Percentiles rank a stretch among this genome's conserved stretches.
phyloP scores from a whole-genome alignment of 1,284 basidiomycete genomes.

The Trichosporon sp. region DNA sequence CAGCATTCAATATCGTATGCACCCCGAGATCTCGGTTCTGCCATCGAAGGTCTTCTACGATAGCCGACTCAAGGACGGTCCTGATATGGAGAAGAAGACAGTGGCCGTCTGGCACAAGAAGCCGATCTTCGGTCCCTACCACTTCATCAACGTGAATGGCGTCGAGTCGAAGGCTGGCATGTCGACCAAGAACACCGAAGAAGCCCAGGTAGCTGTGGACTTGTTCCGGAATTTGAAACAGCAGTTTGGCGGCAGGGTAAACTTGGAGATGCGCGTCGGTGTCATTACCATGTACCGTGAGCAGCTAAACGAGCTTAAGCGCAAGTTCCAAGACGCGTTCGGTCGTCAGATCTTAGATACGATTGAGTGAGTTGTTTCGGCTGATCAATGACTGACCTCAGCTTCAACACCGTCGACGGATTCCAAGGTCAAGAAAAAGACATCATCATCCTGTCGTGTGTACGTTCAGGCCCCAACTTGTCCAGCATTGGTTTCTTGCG shows the following conservation, averaged over 20 bases:
- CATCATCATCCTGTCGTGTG: conserved; percentile 92
- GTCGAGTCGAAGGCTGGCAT: conserved; percentile 61
- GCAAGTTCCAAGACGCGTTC: conserved; percentile 71
- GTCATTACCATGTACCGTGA: conserved; percentile 95
- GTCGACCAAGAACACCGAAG: conserved; percentile 76
- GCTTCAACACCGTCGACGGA: conserved; percentile 95
- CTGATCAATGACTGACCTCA: conserved; percentile 28
- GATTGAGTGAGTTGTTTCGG: conserved; percentile 63
- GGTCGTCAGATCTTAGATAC: conserved; percentile 70
- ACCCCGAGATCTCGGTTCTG: conserved; percentile 88
- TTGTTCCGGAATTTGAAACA: conserved; percentile 74
- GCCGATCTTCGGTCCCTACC: conserved; percentile 80
- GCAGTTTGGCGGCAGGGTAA: conserved; percentile 65
- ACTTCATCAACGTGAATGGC: conserved; percentile 77
- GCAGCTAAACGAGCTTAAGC: conserved; percentile 77
- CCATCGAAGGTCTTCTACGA: conserved; percentile 91
- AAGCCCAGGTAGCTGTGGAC: conserved; percentile 75
- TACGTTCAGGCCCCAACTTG: conserved; percentile 81
- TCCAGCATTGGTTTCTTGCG: conserved; percentile 81
- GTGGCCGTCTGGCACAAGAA: conserved; percentile 81
- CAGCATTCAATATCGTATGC: conserved; percentile 98
- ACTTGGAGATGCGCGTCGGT: conserved; percentile 79
- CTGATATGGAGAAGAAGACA: conserved; percentile 83
- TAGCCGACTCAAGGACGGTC: conserved; percentile 79
- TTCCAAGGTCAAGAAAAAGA: conserved; percentile 99